These are phyloP conservation scores for Trichosporon inkin DNA, from an alignment of 1,284 basidiomycete species.

Conservation along the genomic window DNA sequence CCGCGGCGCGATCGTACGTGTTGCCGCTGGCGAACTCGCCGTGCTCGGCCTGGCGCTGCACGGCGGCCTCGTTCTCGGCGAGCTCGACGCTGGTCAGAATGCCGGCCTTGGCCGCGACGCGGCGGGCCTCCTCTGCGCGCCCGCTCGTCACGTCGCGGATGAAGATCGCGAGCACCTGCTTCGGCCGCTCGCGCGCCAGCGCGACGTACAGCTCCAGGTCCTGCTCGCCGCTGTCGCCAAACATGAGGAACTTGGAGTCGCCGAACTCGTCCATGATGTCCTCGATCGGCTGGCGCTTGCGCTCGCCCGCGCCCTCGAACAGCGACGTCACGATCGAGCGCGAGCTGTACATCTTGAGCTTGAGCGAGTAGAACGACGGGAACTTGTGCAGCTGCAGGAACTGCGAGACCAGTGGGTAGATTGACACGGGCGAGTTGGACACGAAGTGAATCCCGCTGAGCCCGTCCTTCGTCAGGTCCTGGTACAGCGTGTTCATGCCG, in stretches of 20 bases:
- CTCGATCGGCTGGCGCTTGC: constrained; percentile 72
- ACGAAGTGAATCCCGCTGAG: constrained; percentile 81
- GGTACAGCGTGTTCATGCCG: constrained; percentile 82
- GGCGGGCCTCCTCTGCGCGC: constrained; percentile 22
- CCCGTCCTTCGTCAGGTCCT: constrained; percentile 58
- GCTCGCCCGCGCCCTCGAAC: constrained; percentile 63
- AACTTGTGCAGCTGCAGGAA: constrained; percentile 66
- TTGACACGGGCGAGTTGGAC: constrained; percentile 84
- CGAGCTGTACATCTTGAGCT: constrained; percentile 72
- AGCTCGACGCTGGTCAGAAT: not conserved
- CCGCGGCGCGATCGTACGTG: not conserved
- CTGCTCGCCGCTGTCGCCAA: constrained; percentile 84
- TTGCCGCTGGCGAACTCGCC: not conserved
- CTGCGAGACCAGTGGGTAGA: constrained; percentile 71
- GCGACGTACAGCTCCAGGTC: constrained; percentile 77
- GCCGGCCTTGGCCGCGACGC: not conserved
- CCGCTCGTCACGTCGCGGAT: constrained; percentile 63
- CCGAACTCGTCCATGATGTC: constrained; percentile 71
- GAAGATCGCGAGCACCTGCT: constrained; percentile 61
- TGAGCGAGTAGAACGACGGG: constrained; percentile 55
- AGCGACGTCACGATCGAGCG: constrained; percentile 74
- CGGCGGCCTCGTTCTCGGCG: not conserved
- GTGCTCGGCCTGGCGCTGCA: not conserved
- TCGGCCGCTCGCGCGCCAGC: constrained; percentile 63
- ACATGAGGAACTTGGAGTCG: constrained; percentile 68